phyloP scores from a whole-genome alignment of 768 basidiomycete species.

The Neoboletus magnificus region DNA sequence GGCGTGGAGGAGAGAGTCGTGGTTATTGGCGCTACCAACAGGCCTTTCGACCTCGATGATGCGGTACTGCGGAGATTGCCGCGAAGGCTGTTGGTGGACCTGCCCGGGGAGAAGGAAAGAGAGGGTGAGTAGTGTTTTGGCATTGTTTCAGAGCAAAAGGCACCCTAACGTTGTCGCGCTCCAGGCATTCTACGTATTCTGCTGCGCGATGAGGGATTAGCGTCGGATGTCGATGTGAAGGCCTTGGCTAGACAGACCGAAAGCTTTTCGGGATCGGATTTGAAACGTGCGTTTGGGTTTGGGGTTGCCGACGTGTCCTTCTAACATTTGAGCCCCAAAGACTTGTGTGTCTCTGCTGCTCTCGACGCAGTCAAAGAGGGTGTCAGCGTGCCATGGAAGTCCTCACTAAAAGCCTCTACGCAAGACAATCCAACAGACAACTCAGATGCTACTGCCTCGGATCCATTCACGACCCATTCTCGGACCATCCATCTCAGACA shows the following conservation, averaged over 20 bases:
- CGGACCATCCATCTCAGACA: constrained; percentile 56
- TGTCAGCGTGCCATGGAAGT: constrained; percentile 75
- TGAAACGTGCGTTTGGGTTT: constrained; percentile 68
- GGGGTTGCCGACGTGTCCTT: background rate
- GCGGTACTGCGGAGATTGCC: constrained; percentile 88
- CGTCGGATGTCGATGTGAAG: constrained; percentile 58
- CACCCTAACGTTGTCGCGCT: constrained; percentile 2
- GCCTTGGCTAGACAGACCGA: constrained; percentile 69
- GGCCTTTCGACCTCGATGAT: constrained; percentile 88
- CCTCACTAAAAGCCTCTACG: constrained; percentile 1
- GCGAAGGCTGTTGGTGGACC: constrained; percentile 80
- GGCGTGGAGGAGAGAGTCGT: constrained; percentile 73
- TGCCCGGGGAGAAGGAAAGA: constrained; percentile 83
- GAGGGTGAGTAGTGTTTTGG: constrained; percentile 52
- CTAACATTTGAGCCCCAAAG: constrained; percentile 38
- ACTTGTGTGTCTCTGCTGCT: constrained; percentile 90
- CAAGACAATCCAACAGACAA: background rate
- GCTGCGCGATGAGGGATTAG: constrained; percentile 74
- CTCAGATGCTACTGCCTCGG: constrained; percentile 7
- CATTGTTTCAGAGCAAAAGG: background rate
- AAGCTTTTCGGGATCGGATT: constrained; percentile 89
- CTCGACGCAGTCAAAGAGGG: constrained; percentile 87
- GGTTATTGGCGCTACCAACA: constrained; percentile 91
- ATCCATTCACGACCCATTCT: constrained; percentile 9
- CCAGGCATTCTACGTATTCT: constrained; percentile 86